Evolutionary conservation across 1,139 yeast species (phyloP), one percentile per base, ranked within the genome.

Genomic region (Yamadazyma membranifaciens): DNA sequence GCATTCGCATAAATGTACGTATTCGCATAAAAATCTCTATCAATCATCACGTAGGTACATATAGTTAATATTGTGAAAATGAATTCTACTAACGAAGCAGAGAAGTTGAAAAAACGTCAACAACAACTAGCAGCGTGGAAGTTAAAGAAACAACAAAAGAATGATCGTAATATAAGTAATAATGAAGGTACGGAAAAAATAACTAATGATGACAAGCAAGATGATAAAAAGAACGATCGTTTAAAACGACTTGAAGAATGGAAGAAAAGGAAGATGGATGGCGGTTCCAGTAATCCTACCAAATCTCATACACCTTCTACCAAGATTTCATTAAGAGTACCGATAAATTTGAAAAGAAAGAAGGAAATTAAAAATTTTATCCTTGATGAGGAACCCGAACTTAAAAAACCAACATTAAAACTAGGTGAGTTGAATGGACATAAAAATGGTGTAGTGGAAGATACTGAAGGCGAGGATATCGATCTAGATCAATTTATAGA

Each of bases 121-220:
- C 73, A 69, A 46, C 65, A 64, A 46, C 50, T 69, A 35, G 67
- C 66, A n/a, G 63, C 67, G 31, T 70, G 73, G 74, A 65, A 65
- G 39, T 57, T 55, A 36, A 69, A 65, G 56, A 67, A 67, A 42
- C 59, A 36, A 22, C 36, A 35, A 20, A 33, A 38, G 24, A 20
- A 20, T 20, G 24, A 20, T 20, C 7, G 24, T 20, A 20, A 20
- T 20, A 20, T 20, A 20, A 20, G 5, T 20, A 20, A 20, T 20
- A 20, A 20, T 20, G 7, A 20, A 20, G 7, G 7, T 20, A 20
- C 5, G 5, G 24, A 20, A 6, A 20, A 20, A 20, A 20, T 20
- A 6, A 10, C 17, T 22, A 39, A 28, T 24, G 22, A 27, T 45
- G 42, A 36, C 33, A 17, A 42, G 38, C n/a, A 46, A 42, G 54